phyloP scores from a whole-genome alignment of 2,329 filamentous ascomycete genomes.

The Camptophora hylomeconis region DNA sequence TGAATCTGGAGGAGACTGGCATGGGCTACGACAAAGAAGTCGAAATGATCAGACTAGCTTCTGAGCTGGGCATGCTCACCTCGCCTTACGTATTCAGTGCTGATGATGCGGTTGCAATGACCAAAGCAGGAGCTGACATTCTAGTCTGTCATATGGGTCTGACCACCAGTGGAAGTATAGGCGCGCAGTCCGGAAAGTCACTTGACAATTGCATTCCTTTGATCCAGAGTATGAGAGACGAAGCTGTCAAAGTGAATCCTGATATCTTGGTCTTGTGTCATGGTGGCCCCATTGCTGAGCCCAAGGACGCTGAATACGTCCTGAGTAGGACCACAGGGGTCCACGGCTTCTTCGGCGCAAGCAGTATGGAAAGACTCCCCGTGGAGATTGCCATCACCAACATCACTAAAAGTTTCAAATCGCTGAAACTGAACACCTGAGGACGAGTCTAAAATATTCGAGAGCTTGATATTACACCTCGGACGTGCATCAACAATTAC shows the following conservation, averaged over 20 bases:
- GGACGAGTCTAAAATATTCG: too few relatives aligned
- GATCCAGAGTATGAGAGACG: constrained; percentile 52
- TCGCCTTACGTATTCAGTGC: constrained; percentile 58
- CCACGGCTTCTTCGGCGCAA: constrained; percentile 62
- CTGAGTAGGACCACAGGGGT: constrained; percentile 47
- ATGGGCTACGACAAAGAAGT: constrained; percentile 58
- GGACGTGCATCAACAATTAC: too few relatives aligned
- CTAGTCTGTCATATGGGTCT: constrained; percentile 57
- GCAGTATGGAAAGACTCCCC: constrained; percentile 55
- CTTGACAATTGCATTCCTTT: constrained; percentile 51
- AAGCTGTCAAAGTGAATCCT: constrained; percentile 39
- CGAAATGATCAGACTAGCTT: constrained; percentile 50
- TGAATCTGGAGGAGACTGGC: constrained; percentile 57
- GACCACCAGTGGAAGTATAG: constrained; percentile 52
- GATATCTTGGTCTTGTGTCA: constrained; percentile 57
- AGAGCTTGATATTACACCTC: too few relatives aligned
- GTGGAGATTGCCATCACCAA: constrained; percentile 53
- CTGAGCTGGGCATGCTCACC: constrained; percentile 48
- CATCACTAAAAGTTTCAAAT: constrained; percentile 43
- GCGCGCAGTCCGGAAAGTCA: constrained; percentile 46
- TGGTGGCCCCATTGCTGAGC: constrained; percentile 53
- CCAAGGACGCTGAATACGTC: constrained; percentile 51
- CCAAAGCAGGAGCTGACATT: constrained; percentile 51
- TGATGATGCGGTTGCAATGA: constrained; percentile 50
- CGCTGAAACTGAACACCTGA: constrained; percentile 23